phyloP scores from a whole-genome alignment of 805 yeast species.

The Hanseniaspora pseudoguilliermondii region DNA sequence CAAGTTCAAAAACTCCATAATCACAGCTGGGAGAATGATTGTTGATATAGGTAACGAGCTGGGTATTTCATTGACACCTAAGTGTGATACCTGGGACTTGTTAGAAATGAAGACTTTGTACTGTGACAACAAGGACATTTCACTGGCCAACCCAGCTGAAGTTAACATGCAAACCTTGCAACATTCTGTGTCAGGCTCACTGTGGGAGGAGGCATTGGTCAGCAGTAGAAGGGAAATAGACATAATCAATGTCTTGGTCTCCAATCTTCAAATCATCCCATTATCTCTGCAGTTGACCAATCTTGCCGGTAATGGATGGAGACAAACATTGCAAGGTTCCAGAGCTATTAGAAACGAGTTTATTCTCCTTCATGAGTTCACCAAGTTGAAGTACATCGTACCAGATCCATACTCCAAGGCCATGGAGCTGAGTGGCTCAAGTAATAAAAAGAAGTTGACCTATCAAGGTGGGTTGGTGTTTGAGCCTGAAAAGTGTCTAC shows the following conservation, averaged over 20 bases:
- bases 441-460: slow-evolving; percentile 47
- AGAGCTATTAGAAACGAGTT: slow-evolving; percentile 92
- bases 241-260: slow-evolving; percentile 65
- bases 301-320: slow-evolving; percentile 95
- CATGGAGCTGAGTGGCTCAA: slow-evolving; percentile 28
- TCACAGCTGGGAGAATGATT: slow-evolving; percentile 71
- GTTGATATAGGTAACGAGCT: slow-evolving; percentile 90
- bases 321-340: slow-evolving; percentile 85
- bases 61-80: slow-evolving; percentile 83
- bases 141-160: slow-evolving; percentile 37
- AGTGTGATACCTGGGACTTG: slow-evolving; percentile 90
- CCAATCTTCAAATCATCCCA: slow-evolving; percentile 72
- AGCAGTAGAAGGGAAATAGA: slow-evolving; percentile 57
- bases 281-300: slow-evolving; percentile 83
- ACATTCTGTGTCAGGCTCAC: slow-evolving; percentile 52
- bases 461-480: slow-evolving; percentile 90
- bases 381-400: slow-evolving; percentile 62
- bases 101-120: slow-evolving; percentile 80
- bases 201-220: slow-evolving; percentile 53
- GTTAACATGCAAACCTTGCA: slow-evolving; percentile 58
- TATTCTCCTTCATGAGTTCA: slow-evolving; percentile 83
- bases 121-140: slow-evolving; percentile 44
- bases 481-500: slow-evolving; percentile 92
- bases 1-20: slow-evolving; percentile 47
- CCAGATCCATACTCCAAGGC: slow-evolving; percentile 63